Percentiles rank a stretch among this genome's conserved stretches.
These are phyloP conservation scores for Porcisia hertigi DNA, from an alignment of 208 protist species.

Conservation along the genomic window DNA sequence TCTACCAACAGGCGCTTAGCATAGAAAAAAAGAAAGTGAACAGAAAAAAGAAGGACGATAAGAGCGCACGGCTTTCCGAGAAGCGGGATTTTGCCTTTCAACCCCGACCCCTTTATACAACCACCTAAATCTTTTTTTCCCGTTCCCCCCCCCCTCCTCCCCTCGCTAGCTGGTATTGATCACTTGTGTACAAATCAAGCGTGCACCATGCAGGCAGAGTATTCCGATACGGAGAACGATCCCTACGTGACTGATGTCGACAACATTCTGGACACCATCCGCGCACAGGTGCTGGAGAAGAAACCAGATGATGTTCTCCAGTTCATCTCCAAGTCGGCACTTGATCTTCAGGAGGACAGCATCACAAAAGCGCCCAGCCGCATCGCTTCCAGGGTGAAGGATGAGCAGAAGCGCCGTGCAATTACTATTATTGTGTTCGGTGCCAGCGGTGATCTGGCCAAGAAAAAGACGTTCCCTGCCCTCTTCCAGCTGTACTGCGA, in stretches of 20 bases:
- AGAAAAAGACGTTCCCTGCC: constrained; percentile 93
- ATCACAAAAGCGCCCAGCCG: constrained; percentile 31
- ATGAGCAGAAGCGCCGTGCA: constrained; percentile 50
- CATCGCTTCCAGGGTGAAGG: constrained; percentile 54
- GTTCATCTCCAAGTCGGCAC: constrained; percentile 46
- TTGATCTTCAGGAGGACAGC: constrained; percentile 33
- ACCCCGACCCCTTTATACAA: background rate
- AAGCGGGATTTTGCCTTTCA: background rate
- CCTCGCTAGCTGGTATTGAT: background rate
- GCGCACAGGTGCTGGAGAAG: constrained; percentile 47
- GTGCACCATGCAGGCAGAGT: constrained; percentile 15
- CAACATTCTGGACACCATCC: constrained; percentile 66
- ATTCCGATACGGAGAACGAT: constrained; percentile 20
- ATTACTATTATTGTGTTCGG: constrained; percentile 90
- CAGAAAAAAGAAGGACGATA: background rate
- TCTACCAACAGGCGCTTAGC: background rate
- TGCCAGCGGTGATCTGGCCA: constrained; percentile 90
- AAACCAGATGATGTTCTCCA: constrained; percentile 57
- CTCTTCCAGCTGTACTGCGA: constrained; percentile 90
- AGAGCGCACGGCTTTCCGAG: background rate
- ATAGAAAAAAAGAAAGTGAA: background rate
- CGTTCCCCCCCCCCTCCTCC: background rate
- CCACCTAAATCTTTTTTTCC: background rate
- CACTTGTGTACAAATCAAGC: background rate
- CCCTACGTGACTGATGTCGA: constrained; percentile 60